These are phyloP conservation scores for Metarhizium brunneum DNA, from an alignment of 2,329 filamentous ascomycete species.

Conservation along the genomic window DNA sequence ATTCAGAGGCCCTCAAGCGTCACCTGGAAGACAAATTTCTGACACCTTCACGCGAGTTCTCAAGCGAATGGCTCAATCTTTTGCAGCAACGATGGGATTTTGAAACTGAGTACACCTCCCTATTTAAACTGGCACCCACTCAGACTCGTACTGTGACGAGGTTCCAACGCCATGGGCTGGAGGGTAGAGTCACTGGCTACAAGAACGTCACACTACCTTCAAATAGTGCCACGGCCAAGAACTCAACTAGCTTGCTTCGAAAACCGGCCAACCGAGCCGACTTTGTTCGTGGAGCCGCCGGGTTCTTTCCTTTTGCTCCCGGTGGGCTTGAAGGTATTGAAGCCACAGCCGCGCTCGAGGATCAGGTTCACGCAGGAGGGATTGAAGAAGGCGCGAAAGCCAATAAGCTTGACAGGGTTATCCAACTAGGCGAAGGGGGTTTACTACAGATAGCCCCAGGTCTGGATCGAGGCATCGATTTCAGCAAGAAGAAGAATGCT, in stretches of 20 bases:
- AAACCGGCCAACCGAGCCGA: constrained; percentile 82
- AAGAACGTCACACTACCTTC: constrained; percentile 88
- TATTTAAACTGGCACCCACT: constrained; percentile 81
- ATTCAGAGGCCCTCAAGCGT: constrained; percentile 54
- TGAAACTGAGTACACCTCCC: constrained; percentile 67
- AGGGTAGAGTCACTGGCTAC: constrained; percentile 88
- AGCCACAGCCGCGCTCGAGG: constrained; percentile 74
- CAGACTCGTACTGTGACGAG: constrained; percentile 92
- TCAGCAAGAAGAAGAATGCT: constrained; percentile 48
- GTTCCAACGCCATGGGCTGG: constrained; percentile 82
- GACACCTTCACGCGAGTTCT: constrained; percentile 70
- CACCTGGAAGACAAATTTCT: constrained; percentile 71
- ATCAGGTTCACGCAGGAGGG: constrained; percentile 54
- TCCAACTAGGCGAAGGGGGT: constrained; percentile 73
- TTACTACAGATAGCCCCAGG: constrained; percentile 78
- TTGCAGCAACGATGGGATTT: constrained; percentile 86
- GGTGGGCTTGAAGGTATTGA: constrained; percentile 83
- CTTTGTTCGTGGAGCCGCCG: constrained; percentile 85
- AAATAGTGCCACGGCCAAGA: constrained; percentile 84
- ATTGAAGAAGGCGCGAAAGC: constrained; percentile 32
- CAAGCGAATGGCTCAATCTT: constrained; percentile 74
- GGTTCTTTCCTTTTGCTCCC: constrained; percentile 89
- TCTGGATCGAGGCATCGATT: constrained; percentile 67
- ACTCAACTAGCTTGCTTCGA: constrained; percentile 79
- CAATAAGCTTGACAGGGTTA: constrained; percentile 69